These are phyloP conservation scores for Azolla pinnata DNA, from an alignment of 75 land plant genomes.

Conservation along the genomic window DNA sequence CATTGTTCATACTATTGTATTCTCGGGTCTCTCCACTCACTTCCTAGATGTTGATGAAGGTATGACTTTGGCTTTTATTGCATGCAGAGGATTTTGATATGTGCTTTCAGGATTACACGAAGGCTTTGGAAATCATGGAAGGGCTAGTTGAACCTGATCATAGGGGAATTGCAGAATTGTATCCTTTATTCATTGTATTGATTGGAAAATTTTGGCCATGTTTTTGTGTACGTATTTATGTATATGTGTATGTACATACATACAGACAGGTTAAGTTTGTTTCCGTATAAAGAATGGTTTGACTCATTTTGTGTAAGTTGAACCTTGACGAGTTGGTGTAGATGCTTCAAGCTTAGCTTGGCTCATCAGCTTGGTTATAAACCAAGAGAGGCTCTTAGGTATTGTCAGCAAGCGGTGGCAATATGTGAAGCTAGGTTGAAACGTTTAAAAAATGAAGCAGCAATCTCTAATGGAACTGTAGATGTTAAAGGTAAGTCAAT, in stretches of 20 bases:
- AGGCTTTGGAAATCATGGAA: slow-evolving; percentile 66
- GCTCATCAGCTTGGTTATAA: slow-evolving; percentile 64
- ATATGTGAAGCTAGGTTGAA: slow-evolving; percentile 62
- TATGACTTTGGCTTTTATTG: too few relatives aligned
- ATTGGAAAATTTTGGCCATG: too few relatives aligned
- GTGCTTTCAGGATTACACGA: slow-evolving; percentile 66
- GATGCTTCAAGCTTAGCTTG: slow-evolving; percentile 78
- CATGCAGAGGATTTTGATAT: slow-evolving; percentile 82
- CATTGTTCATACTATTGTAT: too few relatives aligned
- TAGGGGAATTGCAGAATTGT: slow-evolving; percentile 74
- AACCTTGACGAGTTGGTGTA: too few relatives aligned
- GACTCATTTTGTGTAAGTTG: too few relatives aligned
- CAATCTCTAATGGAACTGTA: slow-evolving; percentile 11
- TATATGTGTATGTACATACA: too few relatives aligned
- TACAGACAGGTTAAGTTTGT: too few relatives aligned
- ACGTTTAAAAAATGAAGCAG: slow-evolving; percentile 45
- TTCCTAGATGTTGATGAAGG: too few relatives aligned
- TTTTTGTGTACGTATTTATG: too few relatives aligned
- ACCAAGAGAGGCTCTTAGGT: slow-evolving; percentile 62
- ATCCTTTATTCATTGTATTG: slow-evolving; percentile 35
- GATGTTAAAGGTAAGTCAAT: slow-evolving; percentile 8
- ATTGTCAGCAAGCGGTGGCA: slow-evolving; percentile 67
- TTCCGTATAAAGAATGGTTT: too few relatives aligned
- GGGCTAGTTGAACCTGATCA: slow-evolving; percentile 67
- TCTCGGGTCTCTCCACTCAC: too few relatives aligned